Evolutionary conservation across 352 stramenopile genomes (phyloP).

Genomic region (Plasmopara halstedii): DNA sequence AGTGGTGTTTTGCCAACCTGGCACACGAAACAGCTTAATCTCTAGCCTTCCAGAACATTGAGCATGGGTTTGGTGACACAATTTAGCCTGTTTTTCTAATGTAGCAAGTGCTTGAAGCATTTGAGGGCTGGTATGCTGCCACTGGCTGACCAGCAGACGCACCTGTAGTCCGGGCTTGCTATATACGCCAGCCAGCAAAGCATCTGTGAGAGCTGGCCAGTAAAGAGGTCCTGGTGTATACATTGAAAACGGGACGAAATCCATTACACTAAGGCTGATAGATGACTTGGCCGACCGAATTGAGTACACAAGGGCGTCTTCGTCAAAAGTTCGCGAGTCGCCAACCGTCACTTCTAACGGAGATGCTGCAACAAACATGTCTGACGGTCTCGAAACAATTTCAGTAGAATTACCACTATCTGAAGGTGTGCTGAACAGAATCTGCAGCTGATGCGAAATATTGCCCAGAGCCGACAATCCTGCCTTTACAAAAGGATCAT

Average conservation of each 20-base stretch:
- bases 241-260: constrained; percentile 68
- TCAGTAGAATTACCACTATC: neutral
- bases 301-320: constrained; percentile 66
- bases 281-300: constrained; percentile 46
- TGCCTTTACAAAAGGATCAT: constrained; percentile 45
- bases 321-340: constrained; percentile 50
- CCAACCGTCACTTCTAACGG: constrained; percentile 48
- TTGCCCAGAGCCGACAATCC: constrained; percentile 38
- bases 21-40: constrained; percentile 67
- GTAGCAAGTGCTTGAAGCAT: constrained; percentile 44
- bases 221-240: constrained; percentile 53
- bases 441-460: constrained; percentile 45
- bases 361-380: constrained; percentile 57
- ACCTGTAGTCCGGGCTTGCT: constrained; percentile 41
- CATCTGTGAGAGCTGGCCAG: constrained; percentile 61
- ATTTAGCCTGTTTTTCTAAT: constrained; percentile 37
- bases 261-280: constrained; percentile 75
- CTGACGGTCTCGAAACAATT: neutral
- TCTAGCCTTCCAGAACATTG: constrained; percentile 48
- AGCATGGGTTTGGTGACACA: constrained; percentile 32
- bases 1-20: constrained; percentile 67
- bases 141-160: constrained; percentile 70
- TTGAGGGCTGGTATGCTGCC: constrained; percentile 52
- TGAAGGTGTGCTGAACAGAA: constrained; percentile 9
- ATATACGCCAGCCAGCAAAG: constrained; percentile 48